These are phyloP conservation scores for Lasiosphaeria ovina DNA, from an alignment of 495 filamentous ascomycete species.

Conservation along the genomic window DNA sequence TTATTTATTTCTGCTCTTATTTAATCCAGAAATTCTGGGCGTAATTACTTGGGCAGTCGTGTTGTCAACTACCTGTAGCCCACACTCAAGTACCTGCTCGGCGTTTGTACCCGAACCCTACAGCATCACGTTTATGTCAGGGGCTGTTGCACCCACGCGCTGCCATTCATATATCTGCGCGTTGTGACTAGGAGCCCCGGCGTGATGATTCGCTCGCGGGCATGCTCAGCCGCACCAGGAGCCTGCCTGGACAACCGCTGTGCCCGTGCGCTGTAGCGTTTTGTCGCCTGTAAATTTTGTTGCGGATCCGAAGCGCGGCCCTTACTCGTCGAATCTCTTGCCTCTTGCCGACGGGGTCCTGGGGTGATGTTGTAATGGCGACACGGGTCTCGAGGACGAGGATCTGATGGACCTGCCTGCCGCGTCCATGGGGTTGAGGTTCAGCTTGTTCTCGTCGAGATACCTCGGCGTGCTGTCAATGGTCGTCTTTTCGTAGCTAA, in stretches of 20 bases:
- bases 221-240: not conserved
- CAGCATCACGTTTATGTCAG: not conserved
- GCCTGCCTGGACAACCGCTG: not conserved
- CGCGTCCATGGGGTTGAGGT: slow-evolving; percentile 42
- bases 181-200: not conserved
- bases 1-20: too few relatives aligned
- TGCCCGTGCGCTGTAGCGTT: not conserved
- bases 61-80: too few relatives aligned
- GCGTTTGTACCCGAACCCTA: not conserved
- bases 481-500: slow-evolving; percentile 71
- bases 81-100: too few relatives aligned
- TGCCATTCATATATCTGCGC: not conserved
- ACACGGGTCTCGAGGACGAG: slow-evolving; percentile 65
- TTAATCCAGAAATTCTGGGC: too few relatives aligned
- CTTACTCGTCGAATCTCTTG: slow-evolving; percentile 41
- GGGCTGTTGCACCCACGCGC: not conserved
- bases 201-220: not conserved
- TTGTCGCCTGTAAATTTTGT: not conserved
- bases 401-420: slow-evolving; percentile 50
- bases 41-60: too few relatives aligned
- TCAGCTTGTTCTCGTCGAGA: slow-evolving; percentile 31
- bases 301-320: not conserved
- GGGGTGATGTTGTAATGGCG: slow-evolving; percentile 55
- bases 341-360: slow-evolving; percentile 43
- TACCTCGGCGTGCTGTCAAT: slow-evolving; percentile 44